These are phyloP conservation scores for Nitzschia putrida DNA, from an alignment of 108 stramenopile species.

Conservation along the genomic window DNA sequence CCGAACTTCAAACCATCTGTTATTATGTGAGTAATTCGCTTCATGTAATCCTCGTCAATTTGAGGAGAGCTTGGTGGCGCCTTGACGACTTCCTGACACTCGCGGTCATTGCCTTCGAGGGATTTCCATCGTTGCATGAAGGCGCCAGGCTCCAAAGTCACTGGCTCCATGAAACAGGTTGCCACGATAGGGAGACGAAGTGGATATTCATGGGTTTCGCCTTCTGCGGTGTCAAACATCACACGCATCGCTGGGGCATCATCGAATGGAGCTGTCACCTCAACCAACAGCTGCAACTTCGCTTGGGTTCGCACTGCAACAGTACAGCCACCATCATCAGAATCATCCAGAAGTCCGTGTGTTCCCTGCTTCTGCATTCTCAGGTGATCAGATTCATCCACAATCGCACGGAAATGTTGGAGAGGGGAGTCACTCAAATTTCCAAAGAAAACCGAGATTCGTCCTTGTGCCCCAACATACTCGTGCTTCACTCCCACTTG, in stretches of 20 bases:
- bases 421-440: slow-evolving; percentile 73
- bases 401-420: slow-evolving; percentile 68
- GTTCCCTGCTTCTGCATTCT: slow-evolving; percentile 86
- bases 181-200: slow-evolving; percentile 90
- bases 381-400: slow-evolving; percentile 82
- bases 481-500: slow-evolving; percentile 90
- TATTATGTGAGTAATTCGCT: slow-evolving; percentile 75
- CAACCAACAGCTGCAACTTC: slow-evolving; percentile 77
- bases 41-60: slow-evolving; percentile 87
- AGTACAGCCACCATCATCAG: slow-evolving; percentile 74
- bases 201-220: slow-evolving; percentile 81
- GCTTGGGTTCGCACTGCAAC: slow-evolving; percentile 85
- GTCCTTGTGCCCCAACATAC: slow-evolving; percentile 88
- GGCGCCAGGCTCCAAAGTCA: slow-evolving; percentile 76
- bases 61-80: slow-evolving; percentile 70
- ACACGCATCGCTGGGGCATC: slow-evolving; percentile 90
- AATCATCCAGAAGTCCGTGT: slow-evolving; percentile 76
- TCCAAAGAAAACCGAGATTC: slow-evolving; percentile 89
- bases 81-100: slow-evolving; percentile 91
- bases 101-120: slow-evolving; percentile 85
- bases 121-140: slow-evolving; percentile 93
- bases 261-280: slow-evolving; percentile 88
- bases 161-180: slow-evolving; percentile 91
- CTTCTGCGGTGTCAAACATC: slow-evolving; percentile 79
- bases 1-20: slow-evolving; percentile 88